phyloP scores from a whole-genome alignment of 169 alveolate species.

The Cyclospora cayetanensis region DNA sequence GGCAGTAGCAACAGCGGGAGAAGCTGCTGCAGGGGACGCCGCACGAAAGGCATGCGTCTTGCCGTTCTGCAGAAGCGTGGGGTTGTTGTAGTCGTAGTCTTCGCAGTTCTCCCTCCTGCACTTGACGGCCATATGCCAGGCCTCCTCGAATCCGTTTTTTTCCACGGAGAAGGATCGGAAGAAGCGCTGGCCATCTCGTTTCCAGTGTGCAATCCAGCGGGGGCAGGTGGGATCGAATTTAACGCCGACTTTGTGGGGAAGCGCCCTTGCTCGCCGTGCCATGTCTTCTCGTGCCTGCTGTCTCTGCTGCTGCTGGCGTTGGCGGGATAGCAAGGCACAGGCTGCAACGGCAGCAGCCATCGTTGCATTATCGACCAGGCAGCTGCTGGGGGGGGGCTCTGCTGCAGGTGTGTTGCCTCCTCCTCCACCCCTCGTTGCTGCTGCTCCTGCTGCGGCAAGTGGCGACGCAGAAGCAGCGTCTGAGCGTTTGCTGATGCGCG shows the following conservation, averaged over 20 bases:
- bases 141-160: constrained; percentile 53
- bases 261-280: constrained; percentile 34
- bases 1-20: neutral
- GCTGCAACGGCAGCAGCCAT: neutral
- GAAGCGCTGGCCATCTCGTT: constrained; percentile 64
- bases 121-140: constrained; percentile 37
- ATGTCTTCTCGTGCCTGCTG: constrained; percentile 48
- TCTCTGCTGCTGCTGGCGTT: constrained; percentile 35
- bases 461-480: neutral
- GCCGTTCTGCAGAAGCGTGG: neutral
- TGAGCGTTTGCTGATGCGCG: neutral
- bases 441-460: neutral
- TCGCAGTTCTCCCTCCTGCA: constrained; percentile 38
- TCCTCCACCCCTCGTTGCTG: neutral
- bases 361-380: neutral
- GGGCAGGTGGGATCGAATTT: constrained; percentile 68
- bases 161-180: constrained; percentile 32
- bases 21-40: neutral
- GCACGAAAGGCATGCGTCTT: neutral
- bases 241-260: constrained; percentile 53
- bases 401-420: neutral
- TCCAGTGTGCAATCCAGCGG: constrained; percentile 68
- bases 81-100: neutral
- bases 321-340: neutral
- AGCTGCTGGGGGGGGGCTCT: constrained; percentile 7